phyloP scores from a whole-genome alignment of 2,329 filamentous ascomycete genomes.

The Elsinoe batatas region DNA sequence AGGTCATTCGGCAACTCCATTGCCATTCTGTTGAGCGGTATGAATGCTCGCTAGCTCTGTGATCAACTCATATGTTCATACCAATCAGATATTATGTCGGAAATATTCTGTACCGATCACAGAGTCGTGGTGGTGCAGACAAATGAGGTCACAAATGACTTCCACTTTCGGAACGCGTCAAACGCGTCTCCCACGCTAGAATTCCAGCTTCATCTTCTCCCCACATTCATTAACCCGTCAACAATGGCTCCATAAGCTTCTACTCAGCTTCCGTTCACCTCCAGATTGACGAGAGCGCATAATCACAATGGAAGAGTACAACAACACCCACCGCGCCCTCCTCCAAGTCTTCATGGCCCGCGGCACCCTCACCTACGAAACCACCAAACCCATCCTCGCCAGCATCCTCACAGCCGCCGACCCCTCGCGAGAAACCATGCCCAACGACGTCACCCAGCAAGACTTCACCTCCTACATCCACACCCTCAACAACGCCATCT shows the following conservation, averaged over 20 bases:
- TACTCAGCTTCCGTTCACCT: background rate
- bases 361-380: conserved; percentile 63
- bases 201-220: background rate
- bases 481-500: conserved; percentile 61
- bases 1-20: conserved; percentile 46
- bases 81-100: too few species aligned
- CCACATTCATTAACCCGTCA: background rate
- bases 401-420: conserved; percentile 57
- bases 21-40: conserved; percentile 10
- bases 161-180: background rate
- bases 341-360: conserved; percentile 78
- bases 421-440: conserved; percentile 35
- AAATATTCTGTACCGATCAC: too few species aligned
- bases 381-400: conserved; percentile 65
- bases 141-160: conserved; percentile 4
- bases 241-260: background rate
- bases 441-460: conserved; percentile 56
- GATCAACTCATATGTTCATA: background rate
- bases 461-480: conserved; percentile 61
- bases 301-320: conserved; percentile 31
- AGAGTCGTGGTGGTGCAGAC: background rate
- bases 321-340: conserved; percentile 73
- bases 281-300: background rate
- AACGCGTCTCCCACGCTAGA: background rate
- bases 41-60: background rate